Conservation (phyloP, 192 early-diverging fungal genomes). For the Linnemannia zychae region DNA sequence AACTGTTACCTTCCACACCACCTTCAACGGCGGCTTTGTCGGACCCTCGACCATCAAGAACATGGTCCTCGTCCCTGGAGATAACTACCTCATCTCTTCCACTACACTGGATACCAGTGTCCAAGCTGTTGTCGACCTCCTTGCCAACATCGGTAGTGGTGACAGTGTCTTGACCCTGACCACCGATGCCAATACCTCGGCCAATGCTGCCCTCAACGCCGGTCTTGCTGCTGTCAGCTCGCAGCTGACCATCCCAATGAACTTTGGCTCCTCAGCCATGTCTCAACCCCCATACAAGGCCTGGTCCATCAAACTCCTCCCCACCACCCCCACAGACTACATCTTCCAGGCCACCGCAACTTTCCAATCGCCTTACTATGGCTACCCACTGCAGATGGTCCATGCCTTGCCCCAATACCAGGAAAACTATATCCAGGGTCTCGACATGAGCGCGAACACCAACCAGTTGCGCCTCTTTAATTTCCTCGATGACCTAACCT, state of each 20-base stretch:
- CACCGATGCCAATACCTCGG: not conserved
- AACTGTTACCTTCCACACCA: constrained; percentile 9
- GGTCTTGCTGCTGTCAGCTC: constrained; percentile 8
- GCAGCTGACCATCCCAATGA: not conserved
- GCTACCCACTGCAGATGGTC: constrained; percentile 4
- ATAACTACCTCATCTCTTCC: constrained; percentile 16
- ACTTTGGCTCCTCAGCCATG: not conserved
- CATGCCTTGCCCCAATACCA: too few species aligned
- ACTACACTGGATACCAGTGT: not conserved
- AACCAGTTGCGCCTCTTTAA: not conserved
- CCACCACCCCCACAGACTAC: constrained; percentile 8
- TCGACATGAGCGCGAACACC: not conserved
- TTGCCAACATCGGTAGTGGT: not conserved
- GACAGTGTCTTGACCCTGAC: not conserved
- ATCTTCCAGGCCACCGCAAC: constrained; percentile 13
- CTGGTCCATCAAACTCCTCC: constrained; percentile 11
- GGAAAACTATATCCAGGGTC: not conserved
- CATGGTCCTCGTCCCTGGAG: constrained; percentile 15
- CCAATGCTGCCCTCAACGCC: constrained; percentile 8
- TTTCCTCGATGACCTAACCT: not conserved
- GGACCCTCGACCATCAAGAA: constrained; percentile 18
- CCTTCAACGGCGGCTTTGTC: not conserved
- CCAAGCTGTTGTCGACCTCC: not conserved
- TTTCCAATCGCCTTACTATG: constrained; percentile 23
- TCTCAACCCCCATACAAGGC: constrained; percentile 10